phyloP scores from a whole-genome alignment of 2,329 filamentous ascomycete genomes.

The Raffaelea arxii region DNA sequence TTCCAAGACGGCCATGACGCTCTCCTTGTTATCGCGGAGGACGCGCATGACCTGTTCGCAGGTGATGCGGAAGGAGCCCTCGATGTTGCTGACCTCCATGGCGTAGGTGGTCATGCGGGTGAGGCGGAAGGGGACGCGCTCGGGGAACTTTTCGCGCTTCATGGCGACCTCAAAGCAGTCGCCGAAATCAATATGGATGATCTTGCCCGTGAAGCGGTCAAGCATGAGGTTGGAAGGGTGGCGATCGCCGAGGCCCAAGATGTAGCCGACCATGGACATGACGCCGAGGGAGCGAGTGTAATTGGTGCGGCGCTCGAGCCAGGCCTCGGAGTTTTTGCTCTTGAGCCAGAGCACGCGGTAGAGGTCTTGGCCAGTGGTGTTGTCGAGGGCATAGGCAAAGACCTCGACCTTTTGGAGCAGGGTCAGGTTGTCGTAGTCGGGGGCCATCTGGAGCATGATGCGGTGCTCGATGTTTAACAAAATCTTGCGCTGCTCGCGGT shows the following conservation, averaged over 20 bases:
- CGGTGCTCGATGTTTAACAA: slow-evolving; percentile 97
- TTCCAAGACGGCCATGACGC: slow-evolving; percentile 94
- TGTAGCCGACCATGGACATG: slow-evolving; percentile 99
- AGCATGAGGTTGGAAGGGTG: slow-evolving; percentile 98
- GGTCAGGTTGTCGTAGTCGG: slow-evolving; percentile 96
- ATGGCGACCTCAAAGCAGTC: slow-evolving; percentile 99
- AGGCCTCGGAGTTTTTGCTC: slow-evolving; percentile 95
- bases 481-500: slow-evolving; percentile 94
- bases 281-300: slow-evolving; percentile 95
- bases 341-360: slow-evolving; percentile 98
- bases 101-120: slow-evolving; percentile 99
- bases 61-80: slow-evolving; percentile 95
- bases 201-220: slow-evolving; percentile 89
- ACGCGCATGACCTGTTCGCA: slow-evolving; percentile 99
- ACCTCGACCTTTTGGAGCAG: slow-evolving; percentile 99
- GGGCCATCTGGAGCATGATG: slow-evolving; percentile 99
- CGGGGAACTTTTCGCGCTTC: slow-evolving; percentile 98
- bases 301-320: slow-evolving; percentile 96
- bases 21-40: slow-evolving; percentile 93
- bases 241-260: slow-evolving; percentile 88
- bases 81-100: slow-evolving; percentile 99
- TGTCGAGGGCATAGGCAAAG: slow-evolving; percentile 97
- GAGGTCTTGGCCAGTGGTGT: slow-evolving; percentile 95
- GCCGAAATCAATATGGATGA: slow-evolving; percentile 97
- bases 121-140: slow-evolving; percentile 92